A percentile compares a stretch with the other conserved stretches of the same genome.
Evolutionary conservation across 1,139 yeast species (phyloP).

Genomic region (Martiniozyma asiatica): DNA sequence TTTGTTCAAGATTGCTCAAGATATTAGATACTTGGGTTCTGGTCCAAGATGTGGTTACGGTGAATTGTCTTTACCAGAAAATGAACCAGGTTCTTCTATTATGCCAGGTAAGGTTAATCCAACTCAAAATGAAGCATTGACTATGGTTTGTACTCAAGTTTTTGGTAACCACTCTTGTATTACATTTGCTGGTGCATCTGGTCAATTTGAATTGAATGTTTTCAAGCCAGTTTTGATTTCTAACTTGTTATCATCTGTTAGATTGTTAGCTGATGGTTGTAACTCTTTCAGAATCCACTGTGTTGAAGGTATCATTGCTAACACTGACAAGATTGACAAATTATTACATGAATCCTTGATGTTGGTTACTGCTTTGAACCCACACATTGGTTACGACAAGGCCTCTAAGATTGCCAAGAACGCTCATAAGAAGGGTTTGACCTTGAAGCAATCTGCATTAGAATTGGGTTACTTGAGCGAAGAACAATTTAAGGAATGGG

Average conservation of each 20-base stretch:
- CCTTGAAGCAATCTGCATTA: conserved; percentile 87
- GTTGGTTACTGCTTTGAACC: conserved; percentile 97
- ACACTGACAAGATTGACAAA: conserved; percentile 75
- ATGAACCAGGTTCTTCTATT: conserved; percentile 97
- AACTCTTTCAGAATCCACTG: conserved; percentile 87
- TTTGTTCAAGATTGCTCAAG: conserved; percentile 91
- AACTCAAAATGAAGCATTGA: conserved; percentile 96
- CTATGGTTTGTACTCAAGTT: conserved; percentile 97
- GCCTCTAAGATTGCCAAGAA: conserved; percentile 97
- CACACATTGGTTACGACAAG: conserved; percentile 94
- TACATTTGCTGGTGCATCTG: conserved; percentile 96
- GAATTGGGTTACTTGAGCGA: conserved; percentile 75
- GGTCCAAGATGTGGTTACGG: conserved; percentile 99
- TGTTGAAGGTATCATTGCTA: conserved; percentile 89
- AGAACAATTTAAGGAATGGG: conserved; percentile 92
- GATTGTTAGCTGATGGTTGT: conserved; percentile 81
- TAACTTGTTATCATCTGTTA: conserved; percentile 75
- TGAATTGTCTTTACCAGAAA: conserved; percentile 88
- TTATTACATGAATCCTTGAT: conserved; percentile 86
- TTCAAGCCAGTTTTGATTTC: conserved; percentile 94
- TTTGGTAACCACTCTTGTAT: conserved; percentile 93
- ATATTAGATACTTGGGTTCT: conserved; percentile 93
- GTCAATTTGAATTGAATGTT: conserved; percentile 96
- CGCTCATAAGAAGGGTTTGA: conserved; percentile 95
- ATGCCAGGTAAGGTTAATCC: conserved; percentile 99